A percentile compares a stretch with the other conserved stretches of the same genome.
Evolutionary conservation across 2,329 filamentous ascomycete genomes (phyloP).

Genomic region (Colletotrichum incanum): DNA sequence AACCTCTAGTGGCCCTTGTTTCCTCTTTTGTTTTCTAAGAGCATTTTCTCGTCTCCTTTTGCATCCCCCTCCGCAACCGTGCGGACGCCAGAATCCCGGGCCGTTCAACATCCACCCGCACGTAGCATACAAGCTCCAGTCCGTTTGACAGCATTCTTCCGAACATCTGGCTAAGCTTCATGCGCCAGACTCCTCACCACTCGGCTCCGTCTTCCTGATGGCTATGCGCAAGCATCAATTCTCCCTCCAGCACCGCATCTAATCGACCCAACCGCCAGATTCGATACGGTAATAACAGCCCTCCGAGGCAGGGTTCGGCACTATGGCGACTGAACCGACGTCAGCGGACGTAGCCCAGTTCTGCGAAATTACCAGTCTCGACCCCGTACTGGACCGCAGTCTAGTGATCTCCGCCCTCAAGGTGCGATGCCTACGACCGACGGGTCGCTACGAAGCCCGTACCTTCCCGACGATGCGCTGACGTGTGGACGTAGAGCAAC

Average conservation of each 20-base stretch:
- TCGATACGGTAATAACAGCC: constrained; percentile 3
- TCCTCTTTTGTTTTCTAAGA: neutral
- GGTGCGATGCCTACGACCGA: constrained; percentile 47
- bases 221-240: constrained; percentile 20
- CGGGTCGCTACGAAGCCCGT: neutral
- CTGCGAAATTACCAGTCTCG: constrained; percentile 59
- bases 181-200: constrained; percentile 20
- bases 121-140: constrained; percentile 5
- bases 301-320: constrained; percentile 37
- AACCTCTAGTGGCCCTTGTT: constrained; percentile 10
- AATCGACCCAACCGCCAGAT: constrained; percentile 11
- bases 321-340: constrained; percentile 52
- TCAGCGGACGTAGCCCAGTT: constrained; percentile 57
- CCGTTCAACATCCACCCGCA: neutral
- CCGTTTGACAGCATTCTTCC: constrained; percentile 18
- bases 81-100: neutral
- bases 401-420: constrained; percentile 61
- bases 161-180: constrained; percentile 28
- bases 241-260: neutral
- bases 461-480: constrained; percentile 13
- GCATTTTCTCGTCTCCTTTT: neutral
- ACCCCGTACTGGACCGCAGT: constrained; percentile 54
- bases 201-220: constrained; percentile 5
- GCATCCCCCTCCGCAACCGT: neutral
- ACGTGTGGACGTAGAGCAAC: constrained; percentile 55